Base-by-base conservation (phyloP, 306 rosid species). In the Rosa multiflora region DNA sequence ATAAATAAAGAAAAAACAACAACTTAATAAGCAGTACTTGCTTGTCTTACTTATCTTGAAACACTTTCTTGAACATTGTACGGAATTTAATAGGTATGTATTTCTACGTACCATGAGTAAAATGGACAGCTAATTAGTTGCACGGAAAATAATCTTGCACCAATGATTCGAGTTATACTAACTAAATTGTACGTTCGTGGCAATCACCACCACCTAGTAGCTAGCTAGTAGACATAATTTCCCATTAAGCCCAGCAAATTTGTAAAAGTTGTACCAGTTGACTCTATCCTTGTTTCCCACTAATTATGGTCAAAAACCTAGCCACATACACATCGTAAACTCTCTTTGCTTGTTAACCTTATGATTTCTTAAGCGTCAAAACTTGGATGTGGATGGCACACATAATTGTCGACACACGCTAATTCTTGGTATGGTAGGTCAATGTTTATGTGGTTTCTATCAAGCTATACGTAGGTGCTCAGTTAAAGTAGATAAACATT, bases 211-310 rank as follows among this genome's bases (percentile, higher is more conserved):
- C 26, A 56, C 10, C 53, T 10, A 47, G 1, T 51, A 5, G 56
- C 23, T 20, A 17, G 3, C 8, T 17, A 21, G 62, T 20, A 20
- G 10, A 56, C 29, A 56, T 20, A 26, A 26, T 23, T 23, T 61
- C 14, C 77, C 85, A 81, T 81, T 76, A 62, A 21, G 69, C 10
- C 12, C 56, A 78, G 5, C 10, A 46, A 79, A 6, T 47, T 68
- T 61, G 67, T 21, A 11, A 56, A 51, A 70, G 67, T 53, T 76
- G 82, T 53, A 46, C 70, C 49, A 79, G 89, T 85, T 90, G 89
- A 84, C 89, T 73, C 44, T 76, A 29, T 46, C 64, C 40, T 78
- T 85, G 89, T 82, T 80, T 82, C 72, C 91, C 87, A 87, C 91
- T 83, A 70, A 63, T 78, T 79, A 67, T 87, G 80, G 84, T 75